Conservation (phyloP, 192 early-diverging fungal species). For the Backusella tuberculispora region DNA sequence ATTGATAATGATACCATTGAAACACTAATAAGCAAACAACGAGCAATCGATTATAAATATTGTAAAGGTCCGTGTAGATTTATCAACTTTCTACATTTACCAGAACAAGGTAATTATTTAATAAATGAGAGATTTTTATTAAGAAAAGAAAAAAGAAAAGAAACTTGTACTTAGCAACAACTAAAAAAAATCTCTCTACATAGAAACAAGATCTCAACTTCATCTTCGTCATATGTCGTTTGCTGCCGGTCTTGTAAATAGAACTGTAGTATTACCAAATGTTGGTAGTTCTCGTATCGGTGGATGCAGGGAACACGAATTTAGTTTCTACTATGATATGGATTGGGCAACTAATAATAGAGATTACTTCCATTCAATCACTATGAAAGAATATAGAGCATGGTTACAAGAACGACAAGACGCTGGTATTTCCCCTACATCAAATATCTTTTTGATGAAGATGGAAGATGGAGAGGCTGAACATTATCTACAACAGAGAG, state of each 20-base stretch:
- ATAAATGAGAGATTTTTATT: not conserved
- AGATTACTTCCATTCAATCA: slow-evolving; percentile 33
- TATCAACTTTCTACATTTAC: slow-evolving; percentile 29
- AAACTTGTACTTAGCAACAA: too few species aligned
- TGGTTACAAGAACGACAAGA: slow-evolving; percentile 37
- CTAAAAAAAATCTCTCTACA: too few species aligned
- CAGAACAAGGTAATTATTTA: slow-evolving; percentile 42
- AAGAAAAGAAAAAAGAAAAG: not conserved
- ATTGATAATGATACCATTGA: not conserved
- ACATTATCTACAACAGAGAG: not conserved
- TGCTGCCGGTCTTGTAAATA: slow-evolving; percentile 32
- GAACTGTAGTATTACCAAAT: slow-evolving; percentile 44
- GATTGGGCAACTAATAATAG: slow-evolving; percentile 29
- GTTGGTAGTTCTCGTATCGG: slow-evolving; percentile 37
- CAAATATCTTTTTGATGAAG: not conserved
- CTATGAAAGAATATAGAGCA: slow-evolving; percentile 28
- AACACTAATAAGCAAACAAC: not conserved
- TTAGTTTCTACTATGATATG: slow-evolving; percentile 42
- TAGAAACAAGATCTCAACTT: slow-evolving; percentile 44
- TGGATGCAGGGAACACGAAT: slow-evolving; percentile 33
- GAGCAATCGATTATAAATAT: slow-evolving; percentile 39
- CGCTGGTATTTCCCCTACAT: not conserved
- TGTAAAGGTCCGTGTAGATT: slow-evolving; percentile 43
- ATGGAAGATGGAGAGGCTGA: not conserved
- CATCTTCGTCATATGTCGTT: slow-evolving; percentile 41